Evolutionary conservation across 2,329 filamentous ascomycete species (phyloP).

Genomic region (Calonectria hongkongensis): DNA sequence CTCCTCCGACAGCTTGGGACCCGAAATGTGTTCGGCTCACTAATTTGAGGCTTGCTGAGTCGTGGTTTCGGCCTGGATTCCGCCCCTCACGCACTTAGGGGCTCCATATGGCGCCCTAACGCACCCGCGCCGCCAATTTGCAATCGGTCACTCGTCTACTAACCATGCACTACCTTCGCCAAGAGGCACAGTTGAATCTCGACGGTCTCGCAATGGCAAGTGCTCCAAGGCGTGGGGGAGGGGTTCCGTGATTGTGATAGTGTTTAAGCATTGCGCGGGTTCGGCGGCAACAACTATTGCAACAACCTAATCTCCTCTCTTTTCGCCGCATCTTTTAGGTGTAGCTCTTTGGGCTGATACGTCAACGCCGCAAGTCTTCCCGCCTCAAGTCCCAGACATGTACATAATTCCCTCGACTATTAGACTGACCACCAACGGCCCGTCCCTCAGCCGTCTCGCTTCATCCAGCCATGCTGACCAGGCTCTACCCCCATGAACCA

Average conservation of each 20-base stretch:
- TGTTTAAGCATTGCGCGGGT: conserved; percentile 31
- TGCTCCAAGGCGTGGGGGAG: conserved; percentile 28
- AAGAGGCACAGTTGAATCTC: conserved; percentile 29
- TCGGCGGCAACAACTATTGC: conserved; percentile 26
- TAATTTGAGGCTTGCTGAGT: conserved; percentile 41
- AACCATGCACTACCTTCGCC: conserved; percentile 12
- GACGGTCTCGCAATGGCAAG: conserved; percentile 12
- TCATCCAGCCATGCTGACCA: conserved; percentile 35
- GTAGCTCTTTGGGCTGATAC: conserved; percentile 17
- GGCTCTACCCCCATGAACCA: conserved; percentile 6
- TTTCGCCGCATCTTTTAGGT: conserved; percentile 14
- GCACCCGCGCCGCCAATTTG: conserved; percentile 40
- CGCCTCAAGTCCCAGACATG: conserved; percentile 19
- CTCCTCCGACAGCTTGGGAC: conserved; percentile 51
- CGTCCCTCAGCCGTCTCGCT: conserved; percentile 53
- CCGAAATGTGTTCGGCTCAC: conserved; percentile 52
- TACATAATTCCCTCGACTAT: conserved; percentile 36
- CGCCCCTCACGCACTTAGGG: conserved; percentile 37
- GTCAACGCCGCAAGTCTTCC: conserved; percentile 22
- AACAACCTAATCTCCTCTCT: conserved; percentile 37
- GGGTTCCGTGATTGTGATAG: conserved; percentile 10
- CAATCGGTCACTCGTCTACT: conserved; percentile 41
- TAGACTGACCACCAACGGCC: conserved; percentile 49
- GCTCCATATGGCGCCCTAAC: conserved; percentile 34
- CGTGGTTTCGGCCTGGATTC: conserved; percentile 46